phyloP scores from a whole-genome alignment of 352 stramenopile genomes.

The Halophytophthora polymorphica region DNA sequence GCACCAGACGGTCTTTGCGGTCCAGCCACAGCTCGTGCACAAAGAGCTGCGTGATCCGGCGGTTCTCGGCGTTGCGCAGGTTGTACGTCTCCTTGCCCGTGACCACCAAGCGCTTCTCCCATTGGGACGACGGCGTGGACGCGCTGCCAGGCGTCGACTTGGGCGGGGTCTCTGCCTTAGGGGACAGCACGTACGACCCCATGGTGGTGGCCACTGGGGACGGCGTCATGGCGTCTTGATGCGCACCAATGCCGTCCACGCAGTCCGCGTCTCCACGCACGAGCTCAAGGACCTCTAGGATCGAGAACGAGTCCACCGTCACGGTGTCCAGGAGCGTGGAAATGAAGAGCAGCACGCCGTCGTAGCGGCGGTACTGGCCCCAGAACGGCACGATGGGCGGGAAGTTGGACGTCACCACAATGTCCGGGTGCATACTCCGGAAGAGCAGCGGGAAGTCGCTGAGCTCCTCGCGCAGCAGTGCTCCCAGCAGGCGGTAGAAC shows the following conservation, averaged over 20 bases:
- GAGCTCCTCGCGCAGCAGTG: slow-evolving; percentile 65
- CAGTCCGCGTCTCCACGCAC: slow-evolving; percentile 66
- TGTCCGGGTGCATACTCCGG: slow-evolving; percentile 72
- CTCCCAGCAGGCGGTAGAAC: slow-evolving; percentile 73
- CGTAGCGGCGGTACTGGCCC: slow-evolving; percentile 81
- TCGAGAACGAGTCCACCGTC: slow-evolving; percentile 67
- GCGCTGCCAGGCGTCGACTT: slow-evolving; percentile 27
- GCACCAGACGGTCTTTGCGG: slow-evolving; percentile 78
- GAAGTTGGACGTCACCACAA: slow-evolving; percentile 81
- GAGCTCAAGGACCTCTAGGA: slow-evolving; percentile 73
- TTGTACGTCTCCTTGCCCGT: slow-evolving; percentile 84
- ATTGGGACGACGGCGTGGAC: slow-evolving; percentile 52
- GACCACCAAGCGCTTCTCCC: slow-evolving; percentile 72
- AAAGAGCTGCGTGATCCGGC: slow-evolving; percentile 77
- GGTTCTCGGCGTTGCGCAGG: slow-evolving; percentile 52
- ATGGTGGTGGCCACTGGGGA: slow-evolving; percentile 22
- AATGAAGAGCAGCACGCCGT: slow-evolving; percentile 76
- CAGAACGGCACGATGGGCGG: slow-evolving; percentile 85
- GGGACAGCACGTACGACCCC: slow-evolving; percentile 33
- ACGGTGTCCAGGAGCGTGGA: slow-evolving; percentile 79
- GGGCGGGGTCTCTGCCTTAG: slow-evolving; percentile 12
- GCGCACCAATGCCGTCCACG: slow-evolving; percentile 44
- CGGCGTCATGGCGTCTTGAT: slow-evolving; percentile 19
- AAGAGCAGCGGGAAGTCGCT: slow-evolving; percentile 74
- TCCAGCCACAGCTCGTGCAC: slow-evolving; percentile 85